Conservation (phyloP, 1,139 yeast genomes). For the Fermentozyma sake region DNA sequence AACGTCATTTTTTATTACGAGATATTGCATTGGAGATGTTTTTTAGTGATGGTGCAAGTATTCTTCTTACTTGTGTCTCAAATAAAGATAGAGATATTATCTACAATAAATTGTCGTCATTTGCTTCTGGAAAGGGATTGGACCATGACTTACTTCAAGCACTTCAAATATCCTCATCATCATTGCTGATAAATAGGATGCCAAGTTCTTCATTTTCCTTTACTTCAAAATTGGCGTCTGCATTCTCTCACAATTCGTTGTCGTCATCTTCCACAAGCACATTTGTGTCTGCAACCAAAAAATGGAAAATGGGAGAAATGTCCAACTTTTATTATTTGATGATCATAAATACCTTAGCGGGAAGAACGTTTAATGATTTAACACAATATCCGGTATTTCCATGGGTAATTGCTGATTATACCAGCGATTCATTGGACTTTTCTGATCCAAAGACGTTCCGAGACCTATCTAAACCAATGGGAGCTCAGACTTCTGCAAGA, state of each 20-base stretch:
- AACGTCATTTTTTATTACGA: slow-evolving; percentile 67
- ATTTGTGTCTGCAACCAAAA: slow-evolving; percentile 52
- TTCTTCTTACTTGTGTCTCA: slow-evolving; percentile 54
- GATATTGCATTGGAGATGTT: slow-evolving; percentile 78
- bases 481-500: slow-evolving; percentile 65
- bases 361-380: slow-evolving; percentile 79
- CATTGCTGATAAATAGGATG: slow-evolving; percentile 7
- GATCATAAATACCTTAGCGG: slow-evolving; percentile 77
- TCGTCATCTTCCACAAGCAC: slow-evolving; percentile 11
- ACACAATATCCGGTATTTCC: slow-evolving; percentile 91
- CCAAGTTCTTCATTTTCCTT: slow-evolving; percentile 17
- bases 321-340: slow-evolving; percentile 79
- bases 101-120: slow-evolving; percentile 42
- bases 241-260: slow-evolving; percentile 23
- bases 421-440: slow-evolving; percentile 60
- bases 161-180: slow-evolving; percentile 34
- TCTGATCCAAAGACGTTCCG: slow-evolving; percentile 57
- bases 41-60: slow-evolving; percentile 67
- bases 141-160: slow-evolving; percentile 53
- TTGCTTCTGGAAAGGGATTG: slow-evolving; percentile 43
- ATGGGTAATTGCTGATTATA: slow-evolving; percentile 81
- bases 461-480: slow-evolving; percentile 84
- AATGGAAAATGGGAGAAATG: slow-evolving; percentile 72
- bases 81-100: slow-evolving; percentile 52
- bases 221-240: slow-evolving; percentile 33